Evolutionary conservation across 345 rosid species (phyloP).

Genomic region (Pugionium dolabratum): DNA sequence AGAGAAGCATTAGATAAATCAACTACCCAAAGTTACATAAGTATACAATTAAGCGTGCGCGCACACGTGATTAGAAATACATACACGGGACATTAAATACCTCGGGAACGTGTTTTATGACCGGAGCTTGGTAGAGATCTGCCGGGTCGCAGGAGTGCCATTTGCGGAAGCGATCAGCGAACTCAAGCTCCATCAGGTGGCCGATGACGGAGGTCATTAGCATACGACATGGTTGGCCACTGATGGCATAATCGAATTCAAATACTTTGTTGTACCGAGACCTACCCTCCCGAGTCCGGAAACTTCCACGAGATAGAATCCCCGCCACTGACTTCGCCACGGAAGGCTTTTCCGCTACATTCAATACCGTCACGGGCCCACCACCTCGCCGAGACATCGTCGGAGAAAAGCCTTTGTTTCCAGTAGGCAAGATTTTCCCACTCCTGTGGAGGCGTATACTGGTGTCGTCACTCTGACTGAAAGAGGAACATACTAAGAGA

Average conservation of each 20-base stretch:
- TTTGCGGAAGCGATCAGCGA: conserved; percentile 86
- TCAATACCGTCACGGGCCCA: conserved; percentile 61
- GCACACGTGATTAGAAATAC: background rate
- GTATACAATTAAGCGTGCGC: background rate
- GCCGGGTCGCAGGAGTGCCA: conserved; percentile 97
- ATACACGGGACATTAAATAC: conserved; percentile 36
- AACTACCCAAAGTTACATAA: background rate
- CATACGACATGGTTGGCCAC: conserved; percentile 86
- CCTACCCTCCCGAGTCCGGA: conserved; percentile 80
- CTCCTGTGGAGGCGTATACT: conserved; percentile 14
- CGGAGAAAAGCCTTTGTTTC: conserved; percentile 17
- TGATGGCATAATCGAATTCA: conserved; percentile 81
- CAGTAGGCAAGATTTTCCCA: conserved; percentile 39
- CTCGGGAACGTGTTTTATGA: conserved; percentile 83
- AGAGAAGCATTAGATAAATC: conserved; percentile 4
- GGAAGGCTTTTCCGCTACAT: conserved; percentile 99
- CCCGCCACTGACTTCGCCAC: conserved; percentile 91
- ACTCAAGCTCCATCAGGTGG: conserved; percentile 92
- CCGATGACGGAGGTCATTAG: conserved; percentile 94
- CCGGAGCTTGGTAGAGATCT: conserved; percentile 78
- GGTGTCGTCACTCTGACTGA: conserved; percentile 10
- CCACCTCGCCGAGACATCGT: conserved; percentile 58
- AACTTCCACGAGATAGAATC: conserved; percentile 66
- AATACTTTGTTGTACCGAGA: conserved; percentile 91
- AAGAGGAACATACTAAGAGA: background rate